Evolutionary conservation across 352 stramenopile species (phyloP).

Genomic region (Globisporangium carolinianum): DNA sequence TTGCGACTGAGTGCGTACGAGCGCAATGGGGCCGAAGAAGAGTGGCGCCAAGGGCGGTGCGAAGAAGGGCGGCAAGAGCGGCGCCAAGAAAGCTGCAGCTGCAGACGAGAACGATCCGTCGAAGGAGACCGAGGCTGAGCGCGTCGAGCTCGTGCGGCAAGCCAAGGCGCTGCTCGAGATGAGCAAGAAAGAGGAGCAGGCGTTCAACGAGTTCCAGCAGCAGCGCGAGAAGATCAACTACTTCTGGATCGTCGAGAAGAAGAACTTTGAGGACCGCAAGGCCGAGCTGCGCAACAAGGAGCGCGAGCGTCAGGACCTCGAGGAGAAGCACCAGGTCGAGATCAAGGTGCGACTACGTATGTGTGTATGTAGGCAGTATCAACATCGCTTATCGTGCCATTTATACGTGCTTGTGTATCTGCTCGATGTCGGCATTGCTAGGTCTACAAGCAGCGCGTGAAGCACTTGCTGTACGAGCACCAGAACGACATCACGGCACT

Average conservation of each 20-base stretch:
- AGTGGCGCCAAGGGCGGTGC: conserved; percentile 31
- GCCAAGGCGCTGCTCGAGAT: conserved; percentile 72
- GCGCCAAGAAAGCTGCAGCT: conserved; percentile 31
- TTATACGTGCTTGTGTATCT: no score
- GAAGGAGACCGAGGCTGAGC: conserved; percentile 60
- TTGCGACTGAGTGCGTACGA: background rate
- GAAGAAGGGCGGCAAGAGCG: conserved; percentile 47
- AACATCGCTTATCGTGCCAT: no score
- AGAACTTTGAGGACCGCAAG: conserved; percentile 92
- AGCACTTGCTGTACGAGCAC: conserved; percentile 93
- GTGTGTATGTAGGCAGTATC: background rate
- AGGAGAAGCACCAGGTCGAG: conserved; percentile 94
- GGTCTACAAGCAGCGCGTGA: conserved; percentile 95
- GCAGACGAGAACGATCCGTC: conserved; percentile 48
- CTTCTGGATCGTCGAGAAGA: conserved; percentile 97
- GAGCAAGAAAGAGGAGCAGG: conserved; percentile 85
- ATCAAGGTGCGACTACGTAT: conserved; percentile 68
- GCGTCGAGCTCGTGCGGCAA: conserved; percentile 65
- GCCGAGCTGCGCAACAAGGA: conserved; percentile 93
- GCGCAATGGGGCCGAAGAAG: conserved; percentile 59
- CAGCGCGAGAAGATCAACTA: conserved; percentile 95
- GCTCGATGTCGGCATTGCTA: conserved; percentile 2
- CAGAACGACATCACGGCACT: conserved; percentile 89
- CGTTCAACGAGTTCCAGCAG: conserved; percentile 95
- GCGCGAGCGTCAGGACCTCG: conserved; percentile 90